A percentile compares a stretch with the other conserved stretches of the same genome.
phyloP scores from a whole-genome alignment of 2,329 filamentous ascomycete genomes.

The Ceratocystis lukuohia region DNA sequence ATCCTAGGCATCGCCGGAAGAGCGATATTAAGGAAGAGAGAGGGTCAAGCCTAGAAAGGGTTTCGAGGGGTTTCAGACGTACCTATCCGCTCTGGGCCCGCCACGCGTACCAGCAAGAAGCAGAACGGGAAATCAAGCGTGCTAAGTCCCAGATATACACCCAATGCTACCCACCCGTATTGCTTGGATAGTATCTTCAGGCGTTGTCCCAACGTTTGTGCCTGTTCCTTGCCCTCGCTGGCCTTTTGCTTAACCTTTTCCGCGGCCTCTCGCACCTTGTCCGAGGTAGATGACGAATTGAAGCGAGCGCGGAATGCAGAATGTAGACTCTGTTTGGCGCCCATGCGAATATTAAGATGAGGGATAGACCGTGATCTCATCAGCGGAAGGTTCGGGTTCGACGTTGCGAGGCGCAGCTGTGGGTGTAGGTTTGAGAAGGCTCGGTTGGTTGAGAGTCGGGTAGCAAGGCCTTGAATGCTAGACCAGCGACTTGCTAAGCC shows the following conservation, averaged over 20 bases:
- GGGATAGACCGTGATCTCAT: not conserved
- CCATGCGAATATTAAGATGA: not conserved
- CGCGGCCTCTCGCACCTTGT: constrained; percentile 11
- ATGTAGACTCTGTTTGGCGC: not conserved
- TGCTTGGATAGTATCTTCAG: constrained; percentile 77
- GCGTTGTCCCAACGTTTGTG: constrained; percentile 47
- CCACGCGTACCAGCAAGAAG: constrained; percentile 69
- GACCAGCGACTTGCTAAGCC: constrained; percentile 1
- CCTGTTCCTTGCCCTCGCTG: constrained; percentile 13
- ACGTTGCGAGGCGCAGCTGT: not conserved
- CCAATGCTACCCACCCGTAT: constrained; percentile 86
- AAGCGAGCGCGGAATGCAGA: not conserved
- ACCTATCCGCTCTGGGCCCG: constrained; percentile 81
- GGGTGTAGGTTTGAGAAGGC: not conserved
- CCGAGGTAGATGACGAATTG: constrained; percentile 7
- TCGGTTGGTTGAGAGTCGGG: not conserved
- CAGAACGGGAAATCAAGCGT: constrained; percentile 90
- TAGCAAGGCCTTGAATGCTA: not conserved
- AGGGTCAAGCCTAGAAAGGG: not conserved
- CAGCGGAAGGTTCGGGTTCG: not conserved
- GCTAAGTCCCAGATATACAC: constrained; percentile 76
- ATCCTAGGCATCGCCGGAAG: not conserved
- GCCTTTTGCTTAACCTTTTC: constrained; percentile 17
- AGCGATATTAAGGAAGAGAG: not conserved
- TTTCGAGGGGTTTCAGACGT: constrained; percentile 16